Evolutionary conservation across 257 asterid genomes (phyloP).

Genomic region (Thymus mandschuricus): DNA sequence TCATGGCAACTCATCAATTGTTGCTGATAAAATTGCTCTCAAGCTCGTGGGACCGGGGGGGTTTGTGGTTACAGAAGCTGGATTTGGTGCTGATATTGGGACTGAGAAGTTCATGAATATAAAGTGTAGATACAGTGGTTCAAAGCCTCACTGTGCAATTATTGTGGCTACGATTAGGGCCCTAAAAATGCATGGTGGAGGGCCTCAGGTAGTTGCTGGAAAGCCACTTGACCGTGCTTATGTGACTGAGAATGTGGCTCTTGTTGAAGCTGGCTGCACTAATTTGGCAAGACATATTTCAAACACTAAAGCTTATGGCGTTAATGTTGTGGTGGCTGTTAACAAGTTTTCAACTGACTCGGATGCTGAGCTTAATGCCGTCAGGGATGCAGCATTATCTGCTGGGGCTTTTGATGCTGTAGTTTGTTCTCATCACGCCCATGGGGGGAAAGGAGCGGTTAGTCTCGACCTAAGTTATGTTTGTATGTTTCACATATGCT

Average conservation of each 20-base stretch:
- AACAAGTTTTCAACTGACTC: slow-evolving; percentile 91
- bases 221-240: slow-evolving; percentile 93
- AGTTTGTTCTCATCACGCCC: slow-evolving; percentile 93
- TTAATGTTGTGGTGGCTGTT: slow-evolving; percentile 91
- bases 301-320: slow-evolving; percentile 87
- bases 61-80: slow-evolving; percentile 94
- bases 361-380: slow-evolving; percentile 84
- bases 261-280: slow-evolving; percentile 93
- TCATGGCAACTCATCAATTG: slow-evolving; percentile 93
- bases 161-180: slow-evolving; percentile 96
- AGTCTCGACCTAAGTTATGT: slow-evolving; percentile 34
- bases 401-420: slow-evolving; percentile 98
- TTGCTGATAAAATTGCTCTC: slow-evolving; percentile 90
- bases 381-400: slow-evolving; percentile 69
- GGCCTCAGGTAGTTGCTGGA: slow-evolving; percentile 94
- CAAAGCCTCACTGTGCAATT: slow-evolving; percentile 89
- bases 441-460: slow-evolving; percentile 99
- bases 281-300: slow-evolving; percentile 81
- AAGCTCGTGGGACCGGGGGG: slow-evolving; percentile 97
- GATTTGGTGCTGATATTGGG: slow-evolving; percentile 98
- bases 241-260: slow-evolving; percentile 79
- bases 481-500: background rate
- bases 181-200: slow-evolving; percentile 98
- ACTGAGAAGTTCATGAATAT: slow-evolving; percentile 96
- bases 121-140: slow-evolving; percentile 92